These are phyloP conservation scores for Rhytidhysteron rufulum DNA, from an alignment of 2,329 filamentous ascomycete genomes.

Conservation along the genomic window DNA sequence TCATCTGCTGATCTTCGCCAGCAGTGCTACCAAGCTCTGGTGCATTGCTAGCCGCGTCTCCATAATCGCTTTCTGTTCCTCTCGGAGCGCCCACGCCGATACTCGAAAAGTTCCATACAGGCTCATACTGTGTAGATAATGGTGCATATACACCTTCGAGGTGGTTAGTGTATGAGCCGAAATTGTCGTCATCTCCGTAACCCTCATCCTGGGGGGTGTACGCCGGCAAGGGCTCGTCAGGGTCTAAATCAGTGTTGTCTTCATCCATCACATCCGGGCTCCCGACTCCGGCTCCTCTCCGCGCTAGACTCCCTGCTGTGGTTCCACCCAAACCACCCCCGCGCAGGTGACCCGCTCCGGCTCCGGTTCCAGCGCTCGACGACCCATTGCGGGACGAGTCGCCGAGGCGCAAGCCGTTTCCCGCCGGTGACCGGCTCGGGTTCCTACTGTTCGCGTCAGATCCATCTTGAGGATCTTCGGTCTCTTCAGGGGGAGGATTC, in stretches of 20 bases:
- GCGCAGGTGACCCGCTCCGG: slow-evolving; percentile 46
- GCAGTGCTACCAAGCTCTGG: slow-evolving; percentile 17
- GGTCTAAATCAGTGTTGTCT: not conserved
- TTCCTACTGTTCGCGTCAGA: slow-evolving; percentile 30
- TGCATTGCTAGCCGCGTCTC: slow-evolving; percentile 20
- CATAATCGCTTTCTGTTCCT: slow-evolving; percentile 1
- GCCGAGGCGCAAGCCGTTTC: slow-evolving; percentile 86
- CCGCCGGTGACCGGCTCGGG: slow-evolving; percentile 52
- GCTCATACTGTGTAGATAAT: slow-evolving; percentile 1
- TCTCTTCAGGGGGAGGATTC: slow-evolving; percentile 39
- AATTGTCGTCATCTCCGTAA: slow-evolving; percentile 11
- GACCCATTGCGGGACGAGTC: slow-evolving; percentile 84
- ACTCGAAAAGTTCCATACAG: slow-evolving; percentile 9
- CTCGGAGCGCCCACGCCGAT: slow-evolving; percentile 10
- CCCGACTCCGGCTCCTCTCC: slow-evolving; percentile 31
- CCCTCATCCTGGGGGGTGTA: slow-evolving; percentile 15
- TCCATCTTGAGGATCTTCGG: slow-evolving; percentile 35
- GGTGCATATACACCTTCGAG: slow-evolving; percentile 16
- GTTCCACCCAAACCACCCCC: slow-evolving; percentile 23
- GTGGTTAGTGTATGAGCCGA: not conserved
- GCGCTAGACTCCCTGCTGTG: slow-evolving; percentile 26
- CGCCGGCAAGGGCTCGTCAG: slow-evolving; percentile 11
- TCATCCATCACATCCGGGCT: slow-evolving; percentile 19
- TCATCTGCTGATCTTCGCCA: slow-evolving; percentile 13
- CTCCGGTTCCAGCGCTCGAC: slow-evolving; percentile 83